Base-by-base conservation (phyloP, 2,329 filamentous ascomycete genomes). In the Thielaviopsis punctulata region DNA sequence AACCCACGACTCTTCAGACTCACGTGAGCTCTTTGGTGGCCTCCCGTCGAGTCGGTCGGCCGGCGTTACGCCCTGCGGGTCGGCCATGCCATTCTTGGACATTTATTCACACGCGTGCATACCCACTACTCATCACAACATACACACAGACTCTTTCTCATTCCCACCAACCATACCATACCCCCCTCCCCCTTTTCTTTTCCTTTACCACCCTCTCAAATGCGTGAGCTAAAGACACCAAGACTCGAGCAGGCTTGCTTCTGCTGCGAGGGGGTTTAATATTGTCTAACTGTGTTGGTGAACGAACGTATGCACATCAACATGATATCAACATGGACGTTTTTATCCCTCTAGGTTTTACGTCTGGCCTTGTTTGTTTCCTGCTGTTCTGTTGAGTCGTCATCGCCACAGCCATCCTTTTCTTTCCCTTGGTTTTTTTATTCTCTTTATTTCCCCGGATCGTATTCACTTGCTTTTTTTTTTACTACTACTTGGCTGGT, bases 1-100 rank as follows among this genome's bases (percentile, higher is more conserved):
- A 27, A 36, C 45, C 21, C 44, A 22, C 39, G 45, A 45, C 27
- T 52, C 25, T 52, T 30, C 45, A 43, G 46, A 45, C 53, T 51
- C 50, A 23, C 23, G 36, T 41, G 36, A 41, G 48, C 21, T 43
- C 36, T 49, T 43, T 22, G 48, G 23, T 43, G 48, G 48, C 19
- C 36, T 41, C 36, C 36, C 36, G 15, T 41, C 19, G n/a, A 18
- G 36, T 41, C 19, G 36, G n/a, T 19, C 19, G 36, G 36, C 25
- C 25, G 25, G 25, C 39, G n/a, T 44, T 44, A 13, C 21, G 5
- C n/a, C n/a, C n/a, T n/a, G n/a, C n/a, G n/a, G n/a, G n/a, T n/a
- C n/a, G n/a, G n/a, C n/a, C n/a, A n/a, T n/a, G n/a, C 43, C 21
- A 25, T 45, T 22, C 21, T 25, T n/a, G 12, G 43, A 25, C 30